A percentile compares a stretch with the other conserved stretches of the same genome.
Evolutionary conservation across 2,329 filamentous ascomycete genomes (phyloP).

Genomic region (Nigrospora sphaerica): DNA sequence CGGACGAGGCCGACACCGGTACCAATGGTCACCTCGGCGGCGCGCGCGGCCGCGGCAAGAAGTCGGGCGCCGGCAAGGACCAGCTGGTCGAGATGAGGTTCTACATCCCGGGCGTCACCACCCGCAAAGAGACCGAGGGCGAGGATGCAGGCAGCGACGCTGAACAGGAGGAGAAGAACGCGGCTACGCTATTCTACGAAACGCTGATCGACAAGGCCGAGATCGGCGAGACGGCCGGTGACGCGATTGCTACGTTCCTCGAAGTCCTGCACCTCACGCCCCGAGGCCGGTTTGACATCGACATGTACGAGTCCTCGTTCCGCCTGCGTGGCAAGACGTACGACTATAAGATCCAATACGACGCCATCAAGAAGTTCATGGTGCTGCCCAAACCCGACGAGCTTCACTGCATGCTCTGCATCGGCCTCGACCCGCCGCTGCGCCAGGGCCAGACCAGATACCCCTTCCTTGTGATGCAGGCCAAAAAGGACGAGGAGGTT

Average conservation of each 20-base stretch:
- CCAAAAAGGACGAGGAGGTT: constrained; percentile 96
- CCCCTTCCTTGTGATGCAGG: constrained; percentile 98
- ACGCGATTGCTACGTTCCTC: constrained; percentile 94
- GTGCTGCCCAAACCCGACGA: constrained; percentile 98
- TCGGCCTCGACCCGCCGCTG: constrained; percentile 89
- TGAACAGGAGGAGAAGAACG: constrained; percentile 81
- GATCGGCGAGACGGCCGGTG: constrained; percentile 97
- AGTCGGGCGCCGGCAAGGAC: constrained; percentile 81
- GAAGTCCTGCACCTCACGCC: constrained; percentile 96
- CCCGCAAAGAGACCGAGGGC: constrained; percentile 67
- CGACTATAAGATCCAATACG: constrained; percentile 99
- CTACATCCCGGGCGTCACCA: constrained; percentile 89
- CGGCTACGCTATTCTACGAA: constrained; percentile 95
- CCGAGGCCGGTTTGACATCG: constrained; percentile 98
- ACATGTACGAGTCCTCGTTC: constrained; percentile 98
- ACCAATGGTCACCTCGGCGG: constrained; percentile 69
- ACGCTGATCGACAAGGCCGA: constrained; percentile 97
- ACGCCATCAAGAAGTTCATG: constrained; percentile 98
- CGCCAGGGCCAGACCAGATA: constrained; percentile 97
- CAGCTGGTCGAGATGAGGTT: constrained; percentile 98
- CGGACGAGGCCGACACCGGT: constrained; percentile 63
- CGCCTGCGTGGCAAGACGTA: constrained; percentile 97
- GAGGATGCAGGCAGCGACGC: constrained; percentile 64
- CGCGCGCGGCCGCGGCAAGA: constrained; percentile 71
- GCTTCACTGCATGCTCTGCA: constrained; percentile 86